phyloP scores from a whole-genome alignment of 169 alveolate species.

The Ichthyophthirius multifiliis region DNA sequence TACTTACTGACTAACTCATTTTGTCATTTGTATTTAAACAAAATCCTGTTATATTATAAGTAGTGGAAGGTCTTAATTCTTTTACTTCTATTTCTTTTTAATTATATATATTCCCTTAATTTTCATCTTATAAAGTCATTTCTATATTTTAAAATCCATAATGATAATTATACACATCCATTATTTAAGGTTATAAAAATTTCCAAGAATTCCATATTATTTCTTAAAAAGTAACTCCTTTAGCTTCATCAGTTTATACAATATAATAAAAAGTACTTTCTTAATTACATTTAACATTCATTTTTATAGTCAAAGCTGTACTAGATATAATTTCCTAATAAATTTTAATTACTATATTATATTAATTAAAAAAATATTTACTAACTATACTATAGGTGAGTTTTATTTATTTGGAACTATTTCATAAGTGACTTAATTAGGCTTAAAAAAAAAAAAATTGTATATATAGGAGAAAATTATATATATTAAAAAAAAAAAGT shows the following conservation, averaged over 20 bases:
- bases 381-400: neutral
- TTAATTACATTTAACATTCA: neutral
- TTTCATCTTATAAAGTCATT: neutral
- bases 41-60: neutral
- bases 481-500: no score
- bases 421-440: neutral
- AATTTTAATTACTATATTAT: no score
- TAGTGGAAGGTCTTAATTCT: neutral
- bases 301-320: neutral
- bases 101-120: neutral
- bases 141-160: neutral
- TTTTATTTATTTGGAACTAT: neutral
- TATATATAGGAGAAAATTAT: neutral
- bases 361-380: no score
- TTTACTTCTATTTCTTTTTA: neutral
- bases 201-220: neutral
- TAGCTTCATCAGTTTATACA: neutral
- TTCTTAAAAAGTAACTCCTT: neutral
- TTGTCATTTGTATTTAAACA: neutral
- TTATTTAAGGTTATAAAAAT: neutral
- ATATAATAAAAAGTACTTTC: neutral
- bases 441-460: neutral
- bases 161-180: neutral
- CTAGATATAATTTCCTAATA: no score
- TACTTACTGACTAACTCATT: neutral